Evolutionary conservation across 345 rosid species (phyloP), one percentile per base, ranked within the genome.

Genomic region (Nephelium lappaceum): DNA sequence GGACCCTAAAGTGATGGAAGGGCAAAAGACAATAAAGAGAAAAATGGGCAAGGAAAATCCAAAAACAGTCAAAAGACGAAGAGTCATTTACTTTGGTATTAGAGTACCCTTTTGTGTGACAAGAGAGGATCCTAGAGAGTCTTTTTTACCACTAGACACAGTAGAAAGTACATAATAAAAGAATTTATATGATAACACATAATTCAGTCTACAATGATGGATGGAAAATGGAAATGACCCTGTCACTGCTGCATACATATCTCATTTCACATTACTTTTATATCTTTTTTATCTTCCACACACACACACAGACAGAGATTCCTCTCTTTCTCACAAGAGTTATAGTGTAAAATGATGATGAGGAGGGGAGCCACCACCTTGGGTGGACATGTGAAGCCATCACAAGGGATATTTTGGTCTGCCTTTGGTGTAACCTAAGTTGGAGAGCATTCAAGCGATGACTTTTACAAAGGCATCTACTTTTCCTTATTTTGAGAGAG

Each of bases 391-490:
- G 84, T 78, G 83, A 77, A 74, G 81, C 82, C 88, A 86, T 84
- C 83, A 57, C 69, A 65, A 36, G 71, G 67, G 27, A 25, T n/a
- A 21, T 67, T 74, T 47, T 64, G 81, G 78, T 75, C 62, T 79
- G 21, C 49, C 77, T 79, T 75, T 69, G 77, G 43, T 57, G 81
- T 77, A 63, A 67, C 81, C 80, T 76, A 24, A 79, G 84, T 77
- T 87, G 84, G 85, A 78, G 80, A 84, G 87, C 82, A 84, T 84
- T 88, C 89, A 85, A 77, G 81, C 82, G 47, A 75, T 80, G 80
- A 80, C 92, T 87, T 86, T 89, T 84, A 73, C 88, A 82, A 85
- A 87, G 87, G 77, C 67, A 71, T 5, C 24, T 39, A 16, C 86
- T 86, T 86, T 87, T 76, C n/a, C 82, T 66, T 69, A 66, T 75